A percentile compares a stretch with the other conserved stretches of the same genome.
These are phyloP conservation scores for Creolimax fragrantissima DNA, from an alignment of 78 protist genomes.

Conservation along the genomic window DNA sequence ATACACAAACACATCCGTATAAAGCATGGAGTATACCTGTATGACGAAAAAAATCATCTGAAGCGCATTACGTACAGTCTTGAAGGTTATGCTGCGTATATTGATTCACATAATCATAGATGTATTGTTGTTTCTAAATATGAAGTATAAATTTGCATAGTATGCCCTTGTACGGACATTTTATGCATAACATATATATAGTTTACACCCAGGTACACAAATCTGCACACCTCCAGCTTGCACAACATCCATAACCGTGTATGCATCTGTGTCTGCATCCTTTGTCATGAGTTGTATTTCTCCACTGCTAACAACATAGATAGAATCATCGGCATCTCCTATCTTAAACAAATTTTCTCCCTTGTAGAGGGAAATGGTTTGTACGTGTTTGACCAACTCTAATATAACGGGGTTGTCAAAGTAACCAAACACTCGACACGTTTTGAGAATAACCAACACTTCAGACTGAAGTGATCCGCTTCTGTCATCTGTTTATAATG, in stretches of 20 bases:
- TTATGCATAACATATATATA: too few relatives aligned
- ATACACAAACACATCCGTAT: too few relatives aligned
- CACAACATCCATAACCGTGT: not conserved
- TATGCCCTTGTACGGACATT: too few relatives aligned
- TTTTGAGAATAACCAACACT: not conserved
- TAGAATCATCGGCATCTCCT: not conserved
- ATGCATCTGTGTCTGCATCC: not conserved
- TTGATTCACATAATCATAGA: too few relatives aligned
- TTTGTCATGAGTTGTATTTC: not conserved
- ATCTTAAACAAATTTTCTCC: not conserved
- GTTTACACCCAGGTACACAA: too few relatives aligned
- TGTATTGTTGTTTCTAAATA: too few relatives aligned
- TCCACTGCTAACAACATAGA: not conserved
- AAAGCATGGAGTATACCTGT: too few relatives aligned
- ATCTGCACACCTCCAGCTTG: not conserved
- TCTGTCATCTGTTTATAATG: not conserved
- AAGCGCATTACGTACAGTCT: too few relatives aligned
- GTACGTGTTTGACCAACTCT: not conserved
- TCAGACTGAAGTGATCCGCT: not conserved
- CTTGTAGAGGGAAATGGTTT: not conserved
- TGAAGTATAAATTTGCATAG: too few relatives aligned
- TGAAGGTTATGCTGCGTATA: too few relatives aligned
- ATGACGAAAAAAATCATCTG: too few relatives aligned
- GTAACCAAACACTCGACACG: slow-evolving; percentile 10
- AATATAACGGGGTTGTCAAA: not conserved